Evolutionary conservation across 208 protist species (phyloP).

Genomic region (Trypanosoma conorhini): DNA sequence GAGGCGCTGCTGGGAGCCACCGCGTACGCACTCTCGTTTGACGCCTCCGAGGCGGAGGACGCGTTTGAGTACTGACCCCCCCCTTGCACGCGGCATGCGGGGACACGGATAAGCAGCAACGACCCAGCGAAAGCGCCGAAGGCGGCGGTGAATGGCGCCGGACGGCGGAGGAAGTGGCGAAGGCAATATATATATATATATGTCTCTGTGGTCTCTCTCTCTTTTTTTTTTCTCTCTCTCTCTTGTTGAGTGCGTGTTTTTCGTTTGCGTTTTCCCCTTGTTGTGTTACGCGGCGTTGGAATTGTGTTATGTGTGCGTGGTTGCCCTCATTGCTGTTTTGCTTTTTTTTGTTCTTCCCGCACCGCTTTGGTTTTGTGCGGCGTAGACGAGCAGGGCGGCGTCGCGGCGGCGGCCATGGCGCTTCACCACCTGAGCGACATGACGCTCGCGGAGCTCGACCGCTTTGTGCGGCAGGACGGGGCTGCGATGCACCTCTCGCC

Average conservation of each 20-base stretch:
- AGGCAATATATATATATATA: too few species aligned
- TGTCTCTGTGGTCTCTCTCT: not conserved
- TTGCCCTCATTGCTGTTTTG: not conserved
- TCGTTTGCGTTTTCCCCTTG: too few species aligned
- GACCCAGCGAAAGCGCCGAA: too few species aligned
- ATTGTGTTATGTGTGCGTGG: too few species aligned
- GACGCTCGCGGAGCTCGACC: constrained; percentile 16
- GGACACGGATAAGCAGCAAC: too few species aligned
- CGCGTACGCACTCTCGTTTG: not conserved
- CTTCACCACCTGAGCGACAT: constrained; percentile 23
- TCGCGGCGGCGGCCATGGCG: constrained; percentile 3
- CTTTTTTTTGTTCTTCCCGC: constrained; percentile 1
- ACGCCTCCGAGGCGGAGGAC: not conserved
- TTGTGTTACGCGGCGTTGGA: too few species aligned
- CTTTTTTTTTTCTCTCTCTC: not conserved
- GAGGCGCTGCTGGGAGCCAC: constrained; percentile 25
- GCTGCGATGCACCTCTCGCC: constrained; percentile 21
- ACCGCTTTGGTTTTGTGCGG: not conserved
- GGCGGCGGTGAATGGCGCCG: too few species aligned
- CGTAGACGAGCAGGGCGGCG: not conserved
- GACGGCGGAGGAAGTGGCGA: too few species aligned
- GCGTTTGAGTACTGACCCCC: constrained; percentile 20
- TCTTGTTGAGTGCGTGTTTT: not conserved
- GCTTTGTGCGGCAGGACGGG: constrained; percentile 12
- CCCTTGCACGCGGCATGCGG: not conserved